Percentiles rank a stretch among this genome's conserved stretches.
Conservation (phyloP, 768 basidiomycete species). For the Kwoniella bestiolae region DNA sequence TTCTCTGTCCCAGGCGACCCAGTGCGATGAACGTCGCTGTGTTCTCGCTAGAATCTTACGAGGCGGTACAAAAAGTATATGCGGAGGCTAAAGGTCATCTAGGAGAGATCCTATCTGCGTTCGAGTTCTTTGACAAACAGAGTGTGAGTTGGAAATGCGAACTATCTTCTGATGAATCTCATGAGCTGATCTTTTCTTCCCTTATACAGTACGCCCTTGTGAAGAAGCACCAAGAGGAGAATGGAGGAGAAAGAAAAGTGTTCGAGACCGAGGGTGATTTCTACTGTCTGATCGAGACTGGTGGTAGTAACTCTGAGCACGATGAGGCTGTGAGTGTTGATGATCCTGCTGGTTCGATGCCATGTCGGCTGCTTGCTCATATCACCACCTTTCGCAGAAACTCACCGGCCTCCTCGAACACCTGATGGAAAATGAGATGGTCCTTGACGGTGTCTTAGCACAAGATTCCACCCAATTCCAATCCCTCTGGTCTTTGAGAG, state of each 20-base stretch:
- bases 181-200: background rate
- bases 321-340: constrained; percentile 77
- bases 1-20: constrained; percentile 81
- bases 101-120: constrained; percentile 94
- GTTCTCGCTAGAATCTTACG: constrained; percentile 82
- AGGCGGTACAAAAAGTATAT: constrained; percentile 83
- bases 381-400: constrained; percentile 71
- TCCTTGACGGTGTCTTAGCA: constrained; percentile 86
- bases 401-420: constrained; percentile 73
- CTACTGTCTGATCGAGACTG: constrained; percentile 86
- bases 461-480: constrained; percentile 88
- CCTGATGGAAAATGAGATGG: constrained; percentile 73
- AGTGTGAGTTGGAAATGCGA: constrained; percentile 46
- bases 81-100: constrained; percentile 77
- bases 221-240: constrained; percentile 66
- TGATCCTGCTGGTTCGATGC: too few relatives aligned
- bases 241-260: constrained; percentile 71
- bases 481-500: constrained; percentile 86
- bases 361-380: too few relatives aligned
- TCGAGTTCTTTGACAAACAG: constrained; percentile 91
- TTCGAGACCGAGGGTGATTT: constrained; percentile 80
- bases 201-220: constrained; percentile 61
- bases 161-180: constrained; percentile 62
- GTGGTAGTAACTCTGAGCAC: constrained; percentile 87
- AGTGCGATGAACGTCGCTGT: constrained; percentile 85